These are phyloP conservation scores for Raffaelea deltoideospora DNA, from an alignment of 2,329 filamentous ascomycete species.

Conservation along the genomic window DNA sequence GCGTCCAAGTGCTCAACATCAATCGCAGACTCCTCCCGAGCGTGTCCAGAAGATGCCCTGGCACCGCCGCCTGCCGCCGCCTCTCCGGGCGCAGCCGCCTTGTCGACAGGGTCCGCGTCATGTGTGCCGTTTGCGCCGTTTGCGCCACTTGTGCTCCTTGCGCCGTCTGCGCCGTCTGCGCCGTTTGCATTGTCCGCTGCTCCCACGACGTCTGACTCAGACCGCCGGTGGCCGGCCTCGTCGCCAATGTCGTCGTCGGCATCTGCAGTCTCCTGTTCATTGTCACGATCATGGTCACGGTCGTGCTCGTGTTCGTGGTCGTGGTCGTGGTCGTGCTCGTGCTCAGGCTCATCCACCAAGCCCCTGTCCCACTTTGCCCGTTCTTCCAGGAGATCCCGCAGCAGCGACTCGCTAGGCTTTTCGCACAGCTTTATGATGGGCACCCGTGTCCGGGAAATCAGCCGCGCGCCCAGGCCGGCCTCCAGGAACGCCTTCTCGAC, in stretches of 20 bases:
- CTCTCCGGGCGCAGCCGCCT: not conserved
- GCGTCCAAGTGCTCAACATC: constrained; percentile 4
- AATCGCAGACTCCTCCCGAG: constrained; percentile 2
- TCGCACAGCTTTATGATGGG: constrained; percentile 83
- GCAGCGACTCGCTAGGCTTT: constrained; percentile 46
- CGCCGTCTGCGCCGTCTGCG: no score
- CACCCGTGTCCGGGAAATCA: constrained; percentile 65
- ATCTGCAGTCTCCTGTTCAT: constrained; percentile 15
- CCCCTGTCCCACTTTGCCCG: constrained; percentile 57
- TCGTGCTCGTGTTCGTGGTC: constrained; percentile 18
- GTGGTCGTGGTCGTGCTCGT: constrained; percentile 10
- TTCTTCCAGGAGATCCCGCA: constrained; percentile 45
- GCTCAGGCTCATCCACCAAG: constrained; percentile 24
- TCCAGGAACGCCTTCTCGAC: constrained; percentile 63
- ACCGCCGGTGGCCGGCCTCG: not conserved
- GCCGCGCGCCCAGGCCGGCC: constrained; percentile 56
- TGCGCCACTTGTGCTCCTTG: no score
- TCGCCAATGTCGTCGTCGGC: constrained; percentile 8
- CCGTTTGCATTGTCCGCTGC: no score
- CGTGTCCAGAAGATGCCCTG: no score
- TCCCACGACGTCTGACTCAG: no score
- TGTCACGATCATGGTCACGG: constrained; percentile 12
- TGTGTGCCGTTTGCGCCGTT: not conserved
- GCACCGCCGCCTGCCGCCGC: no score
- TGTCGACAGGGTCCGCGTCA: not conserved